phyloP scores from a whole-genome alignment of 441 rosid species.

The Arabidopsis hybrid region DNA sequence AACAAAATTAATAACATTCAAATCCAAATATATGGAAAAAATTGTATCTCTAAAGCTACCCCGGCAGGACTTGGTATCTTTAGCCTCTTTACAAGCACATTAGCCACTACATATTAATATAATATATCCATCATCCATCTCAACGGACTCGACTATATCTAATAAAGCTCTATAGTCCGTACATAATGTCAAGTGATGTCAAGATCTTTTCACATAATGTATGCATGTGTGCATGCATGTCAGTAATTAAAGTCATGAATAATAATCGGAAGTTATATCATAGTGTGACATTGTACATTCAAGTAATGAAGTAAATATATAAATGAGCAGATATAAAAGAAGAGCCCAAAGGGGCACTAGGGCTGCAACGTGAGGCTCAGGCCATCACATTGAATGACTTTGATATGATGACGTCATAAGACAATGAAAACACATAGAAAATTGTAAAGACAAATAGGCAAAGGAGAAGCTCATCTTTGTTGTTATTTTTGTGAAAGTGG shows the following conservation, averaged over 20 bases:
- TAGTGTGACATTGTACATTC: conserved; percentile 40
- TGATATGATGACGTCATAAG: conserved; percentile 44
- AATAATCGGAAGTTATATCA: conserved; percentile 29
- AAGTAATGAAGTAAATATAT: conserved; percentile 6
- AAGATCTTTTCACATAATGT: conserved; percentile 40
- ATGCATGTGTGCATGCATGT: conserved; percentile 44
- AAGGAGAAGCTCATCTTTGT: conserved; percentile 31
- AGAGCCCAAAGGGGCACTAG: conserved; percentile 35
- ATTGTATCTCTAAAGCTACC: too few relatives aligned
- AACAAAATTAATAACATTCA: too few relatives aligned
- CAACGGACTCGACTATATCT: conserved; percentile 14
- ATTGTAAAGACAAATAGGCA: conserved; percentile 43
- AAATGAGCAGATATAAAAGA: conserved; percentile 34
- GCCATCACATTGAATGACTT: conserved; percentile 41
- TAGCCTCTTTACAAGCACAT: conserved; percentile 17
- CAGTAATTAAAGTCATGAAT: conserved; percentile 38
- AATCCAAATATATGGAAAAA: too few relatives aligned
- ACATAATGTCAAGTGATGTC: conserved; percentile 36
- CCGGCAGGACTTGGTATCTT: background rate
- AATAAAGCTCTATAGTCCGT: conserved; percentile 26
- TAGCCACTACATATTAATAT: background rate
- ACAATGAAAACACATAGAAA: conserved; percentile 39
- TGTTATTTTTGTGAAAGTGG: conserved; percentile 45
- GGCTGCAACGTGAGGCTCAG: conserved; percentile 42
- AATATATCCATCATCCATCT: background rate